Percentiles rank a stretch among this genome's conserved stretches.
Evolutionary conservation across 441 rosid genomes (phyloP).

Genomic region (Gossypium davidsonii): DNA sequence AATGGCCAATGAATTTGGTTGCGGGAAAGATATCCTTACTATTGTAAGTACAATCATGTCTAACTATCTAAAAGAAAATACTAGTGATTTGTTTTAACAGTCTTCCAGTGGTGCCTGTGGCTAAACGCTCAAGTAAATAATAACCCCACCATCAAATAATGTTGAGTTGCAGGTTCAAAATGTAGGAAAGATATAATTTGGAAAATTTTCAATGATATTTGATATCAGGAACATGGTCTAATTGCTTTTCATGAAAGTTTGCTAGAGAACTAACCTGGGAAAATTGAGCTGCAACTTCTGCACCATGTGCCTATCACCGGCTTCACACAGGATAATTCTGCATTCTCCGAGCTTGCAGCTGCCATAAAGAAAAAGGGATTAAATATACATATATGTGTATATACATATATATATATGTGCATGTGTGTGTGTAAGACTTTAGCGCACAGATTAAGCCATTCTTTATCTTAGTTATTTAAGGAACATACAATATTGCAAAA

Average conservation of each 20-base stretch:
- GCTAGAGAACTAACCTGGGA: constrained; percentile 53
- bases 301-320: constrained; percentile 73
- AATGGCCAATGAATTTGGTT: neutral
- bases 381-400: too few relatives aligned
- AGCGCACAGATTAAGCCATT: neutral
- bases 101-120: too few relatives aligned
- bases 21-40: too few relatives aligned
- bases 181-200: neutral
- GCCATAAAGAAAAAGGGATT: constrained; percentile 14
- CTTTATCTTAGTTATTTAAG: neutral
- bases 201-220: neutral
- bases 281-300: constrained; percentile 96
- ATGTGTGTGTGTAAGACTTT: neutral
- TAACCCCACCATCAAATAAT: neutral
- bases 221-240: neutral
- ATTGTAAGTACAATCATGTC: neutral
- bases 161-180: neutral
- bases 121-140: neutral
- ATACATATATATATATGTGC: too few relatives aligned
- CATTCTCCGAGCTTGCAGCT: constrained; percentile 94
- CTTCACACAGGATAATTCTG: constrained; percentile 74
- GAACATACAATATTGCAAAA: neutral
- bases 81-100: neutral
- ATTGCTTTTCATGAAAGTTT: neutral
- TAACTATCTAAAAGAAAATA: neutral